phyloP scores from a whole-genome alignment of 495 filamentous ascomycete species.

The Penicillium taxi region DNA sequence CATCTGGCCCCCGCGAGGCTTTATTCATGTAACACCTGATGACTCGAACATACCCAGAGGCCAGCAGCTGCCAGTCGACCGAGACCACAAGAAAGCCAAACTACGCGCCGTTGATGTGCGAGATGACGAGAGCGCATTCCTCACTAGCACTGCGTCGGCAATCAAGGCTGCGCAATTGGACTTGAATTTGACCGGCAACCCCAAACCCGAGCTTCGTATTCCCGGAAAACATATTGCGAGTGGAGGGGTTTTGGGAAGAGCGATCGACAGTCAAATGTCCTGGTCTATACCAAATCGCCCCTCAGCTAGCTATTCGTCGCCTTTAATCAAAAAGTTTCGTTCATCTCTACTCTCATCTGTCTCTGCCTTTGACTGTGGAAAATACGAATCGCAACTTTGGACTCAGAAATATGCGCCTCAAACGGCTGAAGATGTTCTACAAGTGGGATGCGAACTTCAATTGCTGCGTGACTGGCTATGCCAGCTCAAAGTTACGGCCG shows the following conservation, averaged over 20 bases:
- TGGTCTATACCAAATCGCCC: slow-evolving; percentile 8
- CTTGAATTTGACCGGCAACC: neutral
- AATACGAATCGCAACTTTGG: slow-evolving; percentile 71
- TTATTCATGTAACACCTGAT: slow-evolving; percentile 51
- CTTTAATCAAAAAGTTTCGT: slow-evolving; percentile 53
- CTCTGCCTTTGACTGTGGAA: slow-evolving; percentile 71
- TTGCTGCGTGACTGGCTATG: slow-evolving; percentile 82
- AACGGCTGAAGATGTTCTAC: slow-evolving; percentile 64
- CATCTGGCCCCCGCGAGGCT: slow-evolving; percentile 62
- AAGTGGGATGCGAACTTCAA: slow-evolving; percentile 59
- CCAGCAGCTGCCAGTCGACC: neutral
- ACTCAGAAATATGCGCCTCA: slow-evolving; percentile 77
- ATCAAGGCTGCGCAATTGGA: slow-evolving; percentile 3
- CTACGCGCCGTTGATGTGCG: slow-evolving; percentile 21
- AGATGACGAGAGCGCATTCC: slow-evolving; percentile 31
- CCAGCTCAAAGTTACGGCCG: slow-evolving; percentile 60
- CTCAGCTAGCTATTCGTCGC: slow-evolving; percentile 3
- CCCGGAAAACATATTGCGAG: slow-evolving; percentile 31
- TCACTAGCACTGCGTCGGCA: slow-evolving; percentile 12
- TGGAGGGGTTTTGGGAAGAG: slow-evolving; percentile 24
- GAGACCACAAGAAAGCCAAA: slow-evolving; percentile 33
- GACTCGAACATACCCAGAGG: neutral
- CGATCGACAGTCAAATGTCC: slow-evolving; percentile 30
- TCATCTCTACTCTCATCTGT: slow-evolving; percentile 49
- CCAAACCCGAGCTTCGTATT: slow-evolving; percentile 17